Base-by-base conservation (phyloP, 2,329 filamentous ascomycete species). In the Cytospora mali region DNA sequence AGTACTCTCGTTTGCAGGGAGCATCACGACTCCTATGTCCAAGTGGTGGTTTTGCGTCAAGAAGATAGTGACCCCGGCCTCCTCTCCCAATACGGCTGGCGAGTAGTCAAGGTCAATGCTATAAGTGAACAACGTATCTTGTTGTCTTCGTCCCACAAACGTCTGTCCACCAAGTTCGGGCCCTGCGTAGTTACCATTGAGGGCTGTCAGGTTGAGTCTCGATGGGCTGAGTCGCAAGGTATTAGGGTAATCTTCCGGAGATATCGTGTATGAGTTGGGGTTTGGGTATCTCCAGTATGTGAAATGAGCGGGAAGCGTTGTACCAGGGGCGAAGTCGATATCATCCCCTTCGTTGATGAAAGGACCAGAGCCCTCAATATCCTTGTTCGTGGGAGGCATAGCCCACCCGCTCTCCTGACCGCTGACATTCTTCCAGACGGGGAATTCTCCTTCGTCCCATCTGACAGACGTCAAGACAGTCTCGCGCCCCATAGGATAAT, bases 111-210 rank as follows among this genome's bases (percentile, higher is more conserved):
- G 56, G 61, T 81, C 75, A 3, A 82, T 76, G 52, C 73, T 76
- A 69, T 77, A 86, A 0, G 74, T 79, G 69, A 86, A 86, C 0
- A 84, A 71, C 0, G 83, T 82, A 65, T 86, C 79, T 6, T 81
- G 81, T 69, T 87, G 84, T 1, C 83, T 76, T 2, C 94, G 76
- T 0, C 79, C 81, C 21, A 88, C 74, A 52, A 87, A 84, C 0
- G 82, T 77, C 70, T 83, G 80, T 6, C 80, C 79, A 6, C 57
- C 57, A 4, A 59, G 57, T 3, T 70, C 72, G 51, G 78, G 77
- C 1, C 79, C 80, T 5, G 75, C 71, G 63, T 79, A 79, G 61
- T 81, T 78, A 0, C 79, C 77, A 62, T 84, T 80, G 14, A 80
- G 75, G 1, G 77, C 83, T 1, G 82, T 87, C 4, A 88, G 74